Base-by-base conservation (phyloP, 2,329 filamentous ascomycete species). In the Beauveria scarabaeidicola region DNA sequence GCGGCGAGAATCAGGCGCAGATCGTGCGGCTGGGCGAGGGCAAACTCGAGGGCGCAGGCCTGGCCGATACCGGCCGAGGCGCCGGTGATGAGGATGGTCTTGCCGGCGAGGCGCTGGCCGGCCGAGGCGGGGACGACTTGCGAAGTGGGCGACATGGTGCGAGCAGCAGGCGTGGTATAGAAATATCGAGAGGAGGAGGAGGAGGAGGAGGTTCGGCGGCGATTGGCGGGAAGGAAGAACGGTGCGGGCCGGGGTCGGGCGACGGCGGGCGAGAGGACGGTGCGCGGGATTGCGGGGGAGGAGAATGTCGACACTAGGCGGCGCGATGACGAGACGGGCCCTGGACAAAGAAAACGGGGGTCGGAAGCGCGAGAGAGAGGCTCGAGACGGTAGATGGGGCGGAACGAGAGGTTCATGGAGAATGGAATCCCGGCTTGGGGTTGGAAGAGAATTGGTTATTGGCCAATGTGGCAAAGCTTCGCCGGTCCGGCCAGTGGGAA, bases 1-100 rank as follows among this genome's bases (percentile, higher is more conserved):
- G 94, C 94, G 7, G 94, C 94, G 61, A 97, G 75, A 66, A 97
- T 86, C 54, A 99, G 81, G 71, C 89, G 91, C 65, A 97, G 80
- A 21, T 88, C 82, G 59, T 86, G 81, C 8, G 91, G 91, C 23
- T 88, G 83, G 2, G 92, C 93, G 60, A 90, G 85, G 27, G 94
- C 94, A 70, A 97, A 99, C 74, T 97, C 94, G 64, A 94, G 78
- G n/a, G 93, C 94, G 19, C 83, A 88, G 66, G 82, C 84, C 59
- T 82, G 84, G 25, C 94, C 94, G 73, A 99, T 97, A 63, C 94
- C 94, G 21, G 91, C 95, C 4, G 89, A 94, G 36, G 94, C 94
- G 60, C 94, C 94, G 5, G 94, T 97, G 64, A 99, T 83, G 60
- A 97, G 75, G 61, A 97, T 80, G 5, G 91, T 97, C 78, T 97